Conservation (phyloP, 257 asterid genomes). For the Echites panduratus region DNA sequence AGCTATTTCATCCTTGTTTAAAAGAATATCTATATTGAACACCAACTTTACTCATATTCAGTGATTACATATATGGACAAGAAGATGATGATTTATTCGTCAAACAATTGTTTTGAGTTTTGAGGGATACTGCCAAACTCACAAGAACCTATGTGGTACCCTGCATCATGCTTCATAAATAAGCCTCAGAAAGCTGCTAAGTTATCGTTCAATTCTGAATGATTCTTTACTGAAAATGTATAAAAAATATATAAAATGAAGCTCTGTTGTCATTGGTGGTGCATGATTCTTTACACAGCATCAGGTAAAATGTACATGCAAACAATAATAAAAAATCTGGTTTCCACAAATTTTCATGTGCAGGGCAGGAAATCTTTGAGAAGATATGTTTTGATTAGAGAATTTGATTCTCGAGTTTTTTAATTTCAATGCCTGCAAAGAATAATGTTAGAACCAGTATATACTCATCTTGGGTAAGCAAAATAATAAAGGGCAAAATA, state of each 20-base stretch:
- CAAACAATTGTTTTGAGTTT: too few species aligned
- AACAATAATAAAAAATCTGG: neutral
- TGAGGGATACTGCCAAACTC: neutral
- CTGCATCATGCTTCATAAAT: neutral
- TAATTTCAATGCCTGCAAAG: neutral
- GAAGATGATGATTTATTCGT: too few species aligned
- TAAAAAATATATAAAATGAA: too few species aligned
- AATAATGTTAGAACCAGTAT: neutral
- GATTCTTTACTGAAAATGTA: too few species aligned
- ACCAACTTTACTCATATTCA: too few species aligned
- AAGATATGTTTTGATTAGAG: neutral
- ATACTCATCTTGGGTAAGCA: neutral
- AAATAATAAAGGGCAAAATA: neutral
- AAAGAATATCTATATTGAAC: too few species aligned
- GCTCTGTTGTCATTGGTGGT: too few species aligned
- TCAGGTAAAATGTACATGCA: too few species aligned
- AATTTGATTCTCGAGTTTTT: neutral
- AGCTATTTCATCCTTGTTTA: neutral
- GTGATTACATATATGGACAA: too few species aligned
- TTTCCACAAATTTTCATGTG: neutral
- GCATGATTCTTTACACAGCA: too few species aligned
- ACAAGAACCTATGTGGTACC: neutral
- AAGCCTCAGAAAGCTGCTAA: neutral
- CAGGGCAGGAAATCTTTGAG: neutral
- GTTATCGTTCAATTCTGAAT: too few species aligned